Conservation (phyloP, 352 stramenopile genomes). For the Globisporangium middletonii region DNA sequence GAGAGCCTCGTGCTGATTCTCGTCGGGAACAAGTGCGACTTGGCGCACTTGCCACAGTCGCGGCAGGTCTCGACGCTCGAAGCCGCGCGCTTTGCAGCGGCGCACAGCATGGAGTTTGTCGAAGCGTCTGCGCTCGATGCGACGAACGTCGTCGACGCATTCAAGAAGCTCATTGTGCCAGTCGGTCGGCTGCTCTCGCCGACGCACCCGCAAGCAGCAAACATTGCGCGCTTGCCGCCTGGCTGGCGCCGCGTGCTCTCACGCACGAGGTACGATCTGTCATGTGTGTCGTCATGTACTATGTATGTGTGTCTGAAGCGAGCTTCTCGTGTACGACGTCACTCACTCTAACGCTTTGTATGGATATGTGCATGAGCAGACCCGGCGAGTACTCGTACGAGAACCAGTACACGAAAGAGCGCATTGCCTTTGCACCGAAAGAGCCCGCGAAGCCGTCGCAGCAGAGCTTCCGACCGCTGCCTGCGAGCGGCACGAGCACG, state of each 20-base stretch:
- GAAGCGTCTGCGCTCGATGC: slow-evolving; percentile 80
- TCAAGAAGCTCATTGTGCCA: slow-evolving; percentile 86
- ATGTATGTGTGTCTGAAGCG: neutral
- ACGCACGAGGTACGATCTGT: slow-evolving; percentile 37
- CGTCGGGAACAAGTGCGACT: slow-evolving; percentile 86
- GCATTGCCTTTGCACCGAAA: slow-evolving; percentile 83
- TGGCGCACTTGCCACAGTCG: slow-evolving; percentile 66
- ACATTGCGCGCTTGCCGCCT: slow-evolving; percentile 56
- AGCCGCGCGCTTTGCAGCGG: slow-evolving; percentile 72
- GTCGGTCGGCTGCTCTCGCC: slow-evolving; percentile 74
- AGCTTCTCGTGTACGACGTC: no score
- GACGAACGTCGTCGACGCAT: slow-evolving; percentile 85
- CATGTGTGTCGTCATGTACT: neutral
- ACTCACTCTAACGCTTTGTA: neutral
- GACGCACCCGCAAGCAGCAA: slow-evolving; percentile 31
- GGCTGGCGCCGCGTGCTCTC: slow-evolving; percentile 81
- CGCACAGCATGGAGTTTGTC: slow-evolving; percentile 82
- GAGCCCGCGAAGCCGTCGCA: slow-evolving; percentile 82
- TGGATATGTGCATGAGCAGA: slow-evolving; percentile 16
- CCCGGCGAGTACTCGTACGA: slow-evolving; percentile 85
- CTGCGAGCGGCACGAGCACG: slow-evolving; percentile 4
- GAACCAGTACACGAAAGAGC: slow-evolving; percentile 87
- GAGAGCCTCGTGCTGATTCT: slow-evolving; percentile 81
- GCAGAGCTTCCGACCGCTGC: slow-evolving; percentile 59
- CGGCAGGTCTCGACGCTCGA: slow-evolving; percentile 84